Evolutionary conservation across 208 protist genomes (phyloP).

Genomic region (Phytomonas sp.): DNA sequence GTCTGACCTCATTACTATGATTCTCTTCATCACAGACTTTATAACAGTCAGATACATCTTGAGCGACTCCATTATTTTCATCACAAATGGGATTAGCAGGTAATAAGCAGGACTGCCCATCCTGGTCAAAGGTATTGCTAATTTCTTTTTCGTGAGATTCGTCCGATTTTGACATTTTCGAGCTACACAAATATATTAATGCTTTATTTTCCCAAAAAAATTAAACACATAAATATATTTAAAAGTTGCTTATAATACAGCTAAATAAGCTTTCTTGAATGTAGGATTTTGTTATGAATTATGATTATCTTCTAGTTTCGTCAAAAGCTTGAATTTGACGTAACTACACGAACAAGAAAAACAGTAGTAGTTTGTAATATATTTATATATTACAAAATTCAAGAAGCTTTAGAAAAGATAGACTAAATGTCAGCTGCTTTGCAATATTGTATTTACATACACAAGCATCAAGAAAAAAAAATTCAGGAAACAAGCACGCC

Average conservation of each 20-base stretch:
- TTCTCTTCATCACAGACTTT: neutral
- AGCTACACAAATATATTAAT: constrained; percentile 5
- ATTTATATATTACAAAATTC: constrained; percentile 3
- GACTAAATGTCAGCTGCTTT: constrained; percentile 8
- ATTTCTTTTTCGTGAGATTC: neutral
- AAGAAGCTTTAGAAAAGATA: constrained; percentile 13
- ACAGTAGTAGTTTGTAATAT: constrained; percentile 12
- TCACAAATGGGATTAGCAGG: neutral
- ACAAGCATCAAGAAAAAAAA: constrained; percentile 15
- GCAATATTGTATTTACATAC: constrained; percentile 15
- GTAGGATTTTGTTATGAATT: neutral
- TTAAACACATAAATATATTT: constrained; percentile 7
- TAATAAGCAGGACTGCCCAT: neutral
- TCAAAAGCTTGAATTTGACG: neutral
- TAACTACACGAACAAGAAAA: constrained; percentile 12
- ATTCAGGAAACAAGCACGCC: constrained; percentile 4
- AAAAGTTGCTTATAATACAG: constrained; percentile 5
- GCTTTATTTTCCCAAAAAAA: neutral
- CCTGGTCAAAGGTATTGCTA: neutral
- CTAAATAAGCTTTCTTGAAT: neutral
- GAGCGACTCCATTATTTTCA: neutral
- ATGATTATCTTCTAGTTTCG: neutral
- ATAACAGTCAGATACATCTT: neutral
- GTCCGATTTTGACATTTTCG: neutral
- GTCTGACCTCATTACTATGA: neutral